Base-by-base conservation (phyloP, 139 green algal species). In the Chlorella sp. region DNA sequence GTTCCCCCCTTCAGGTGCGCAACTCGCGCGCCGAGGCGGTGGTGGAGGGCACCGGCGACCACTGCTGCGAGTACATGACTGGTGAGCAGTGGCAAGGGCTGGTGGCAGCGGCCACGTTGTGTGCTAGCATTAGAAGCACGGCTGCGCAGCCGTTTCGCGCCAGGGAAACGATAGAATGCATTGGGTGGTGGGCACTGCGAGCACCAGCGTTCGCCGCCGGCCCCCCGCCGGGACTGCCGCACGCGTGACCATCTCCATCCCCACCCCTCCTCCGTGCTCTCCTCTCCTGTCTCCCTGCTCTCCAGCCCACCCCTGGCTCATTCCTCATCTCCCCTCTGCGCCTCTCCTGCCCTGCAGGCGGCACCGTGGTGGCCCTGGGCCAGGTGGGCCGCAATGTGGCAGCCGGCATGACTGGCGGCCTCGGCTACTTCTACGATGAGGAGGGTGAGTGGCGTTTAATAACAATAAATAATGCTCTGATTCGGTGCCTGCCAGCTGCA, bases 21-120 rank as follows among this genome's bases (percentile, higher is more conserved):
- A 99, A 99, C 91, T 97, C 91, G 38, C 83, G 96, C 41, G 95
- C 96, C 0, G 92, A 97, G 83, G 92, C 96, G 7, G 97, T 99
- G 17, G 94, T 99, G 64, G 97, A 99, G 91, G 97, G 97, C 80
- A 90, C 92, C 14, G 97, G 97, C 43, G 97, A 99, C 93, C 97
- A 99, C 91, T 98, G 95, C 93, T 99, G 96, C 91, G 97, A 99
- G 94, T 99, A 99, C 94, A 99, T 99, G 96, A 99, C 96, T 43
- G 95, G 95, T 76, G 94, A 93, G 76, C 17, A n/a, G n/a, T n/a
- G n/a, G n/a, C n/a, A n/a, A n/a, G n/a, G n/a, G n/a, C n/a, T n/a
- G n/a, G n/a, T n/a, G n/a, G n/a, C n/a, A n/a, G n/a, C n/a, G n/a
- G n/a, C n/a, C n/a, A n/a, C n/a, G n/a, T n/a, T n/a, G n/a, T n/a